phyloP scores from a whole-genome alignment of 345 rosid species.

The Noccaea bulbosa region DNA sequence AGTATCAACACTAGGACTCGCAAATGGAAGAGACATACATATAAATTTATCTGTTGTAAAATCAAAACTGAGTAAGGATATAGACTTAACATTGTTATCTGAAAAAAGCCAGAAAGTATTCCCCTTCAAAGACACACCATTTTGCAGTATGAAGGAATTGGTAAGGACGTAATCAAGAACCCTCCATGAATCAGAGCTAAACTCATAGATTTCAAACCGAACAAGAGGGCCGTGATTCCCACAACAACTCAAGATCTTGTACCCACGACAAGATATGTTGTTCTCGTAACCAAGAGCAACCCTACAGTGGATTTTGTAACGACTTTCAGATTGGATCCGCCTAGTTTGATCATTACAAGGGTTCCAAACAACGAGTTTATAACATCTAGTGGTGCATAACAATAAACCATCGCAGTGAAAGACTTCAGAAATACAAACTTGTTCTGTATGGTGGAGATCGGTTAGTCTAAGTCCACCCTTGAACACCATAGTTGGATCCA shows the following conservation, averaged over 20 bases:
- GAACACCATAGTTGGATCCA: background rate
- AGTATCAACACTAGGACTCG: accelerated
- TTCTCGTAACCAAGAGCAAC: background rate
- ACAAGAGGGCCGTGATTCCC: background rate
- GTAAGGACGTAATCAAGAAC: background rate
- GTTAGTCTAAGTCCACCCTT: background rate
- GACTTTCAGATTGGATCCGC: background rate
- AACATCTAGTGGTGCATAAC: no score
- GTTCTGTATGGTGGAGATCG: no score
- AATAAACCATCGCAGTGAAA: no score
- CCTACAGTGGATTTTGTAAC: background rate
- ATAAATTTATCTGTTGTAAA: background rate
- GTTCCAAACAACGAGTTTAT: background rate
- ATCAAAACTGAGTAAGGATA: background rate
- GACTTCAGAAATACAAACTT: no score
- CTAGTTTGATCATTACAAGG: background rate
- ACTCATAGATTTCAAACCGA: background rate
- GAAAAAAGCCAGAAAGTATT: background rate
- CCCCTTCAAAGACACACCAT: background rate
- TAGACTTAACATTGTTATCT: no score
- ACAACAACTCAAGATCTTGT: slow-evolving; percentile 1
- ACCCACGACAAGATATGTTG: background rate
- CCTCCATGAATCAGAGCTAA: slow-evolving; percentile 9
- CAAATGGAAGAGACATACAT: background rate
- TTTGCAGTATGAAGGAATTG: background rate